These are phyloP conservation scores for Crotalaria pallida DNA, from an alignment of 306 rosid genomes.

Conservation along the genomic window DNA sequence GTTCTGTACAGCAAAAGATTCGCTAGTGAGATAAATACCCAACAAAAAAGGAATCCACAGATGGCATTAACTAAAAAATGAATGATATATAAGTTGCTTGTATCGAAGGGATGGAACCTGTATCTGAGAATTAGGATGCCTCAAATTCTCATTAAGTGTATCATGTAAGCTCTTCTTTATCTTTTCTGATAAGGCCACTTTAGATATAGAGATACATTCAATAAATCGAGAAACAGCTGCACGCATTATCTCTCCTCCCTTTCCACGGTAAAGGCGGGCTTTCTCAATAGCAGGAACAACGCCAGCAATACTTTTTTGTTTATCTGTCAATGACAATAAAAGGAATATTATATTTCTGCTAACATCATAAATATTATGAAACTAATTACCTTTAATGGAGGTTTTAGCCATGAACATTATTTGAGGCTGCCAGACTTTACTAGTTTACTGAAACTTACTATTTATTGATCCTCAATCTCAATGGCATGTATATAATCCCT, in stretches of 20 bases:
- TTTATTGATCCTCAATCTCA: not conserved
- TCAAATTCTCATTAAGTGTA: conserved; percentile 80
- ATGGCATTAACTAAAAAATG: not conserved
- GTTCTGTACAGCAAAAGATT: conserved; percentile 42
- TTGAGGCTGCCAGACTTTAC: conserved; percentile 15
- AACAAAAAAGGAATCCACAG: conserved; percentile 11
- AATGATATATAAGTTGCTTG: conserved; percentile 7
- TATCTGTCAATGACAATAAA: conserved; percentile 47
- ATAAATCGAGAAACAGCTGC: conserved; percentile 88
- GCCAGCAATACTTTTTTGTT: conserved; percentile 64
- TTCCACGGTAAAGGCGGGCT: conserved; percentile 93
- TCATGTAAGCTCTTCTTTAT: conserved; percentile 68
- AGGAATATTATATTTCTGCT: conserved; percentile 9
- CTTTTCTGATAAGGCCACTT: conserved; percentile 59
- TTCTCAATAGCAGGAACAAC: conserved; percentile 83
- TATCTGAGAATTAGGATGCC: conserved; percentile 94
- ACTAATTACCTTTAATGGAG: not conserved
- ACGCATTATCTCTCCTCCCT: conserved; percentile 98
- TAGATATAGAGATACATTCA: conserved; percentile 62
- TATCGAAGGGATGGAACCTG: conserved; percentile 53
- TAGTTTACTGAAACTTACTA: not conserved
- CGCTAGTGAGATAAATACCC: conserved; percentile 8
- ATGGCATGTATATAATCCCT: not conserved
- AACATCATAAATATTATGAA: conserved; percentile 15
- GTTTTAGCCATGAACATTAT: conserved; percentile 1